These are phyloP conservation scores for Anisodus acutangulus DNA, from an alignment of 257 asterid species.

Conservation along the genomic window DNA sequence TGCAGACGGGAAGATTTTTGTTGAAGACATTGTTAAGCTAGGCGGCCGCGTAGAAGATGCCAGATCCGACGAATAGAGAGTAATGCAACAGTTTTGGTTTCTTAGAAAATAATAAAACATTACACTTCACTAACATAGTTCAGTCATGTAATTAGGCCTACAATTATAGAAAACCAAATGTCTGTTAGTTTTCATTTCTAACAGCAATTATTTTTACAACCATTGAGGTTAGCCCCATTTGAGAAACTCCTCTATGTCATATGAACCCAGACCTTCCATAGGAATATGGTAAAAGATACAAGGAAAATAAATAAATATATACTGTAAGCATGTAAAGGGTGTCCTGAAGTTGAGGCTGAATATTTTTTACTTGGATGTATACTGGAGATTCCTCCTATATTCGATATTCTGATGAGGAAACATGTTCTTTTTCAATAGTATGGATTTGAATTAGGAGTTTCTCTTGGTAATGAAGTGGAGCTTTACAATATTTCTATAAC, in stretches of 20 bases:
- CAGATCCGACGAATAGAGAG: slow-evolving; percentile 24
- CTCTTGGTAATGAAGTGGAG: neutral
- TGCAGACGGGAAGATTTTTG: slow-evolving; percentile 89
- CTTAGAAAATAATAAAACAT: neutral
- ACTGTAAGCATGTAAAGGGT: neutral
- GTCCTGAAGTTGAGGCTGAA: neutral
- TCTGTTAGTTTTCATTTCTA: slow-evolving; percentile 13
- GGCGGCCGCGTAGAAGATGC: slow-evolving; percentile 65
- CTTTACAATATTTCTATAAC: too few species aligned
- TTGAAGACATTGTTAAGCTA: slow-evolving; percentile 83
- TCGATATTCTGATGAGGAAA: neutral
- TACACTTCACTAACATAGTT: neutral
- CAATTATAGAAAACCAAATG: neutral
- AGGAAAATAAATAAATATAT: neutral
- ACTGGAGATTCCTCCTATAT: neutral
- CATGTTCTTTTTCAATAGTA: neutral
- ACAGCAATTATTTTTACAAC: neutral
- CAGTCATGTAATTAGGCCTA: slow-evolving; percentile 15
- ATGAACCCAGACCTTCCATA: neutral
- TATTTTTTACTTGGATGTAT: neutral
- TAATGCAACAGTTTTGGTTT: neutral
- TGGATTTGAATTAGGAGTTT: neutral
- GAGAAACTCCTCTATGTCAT: neutral
- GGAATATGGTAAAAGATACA: neutral
- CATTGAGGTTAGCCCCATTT: slow-evolving; percentile 13